phyloP scores from a whole-genome alignment of 2,329 filamentous ascomycete species.

The Zymoseptoria ardabiliae region DNA sequence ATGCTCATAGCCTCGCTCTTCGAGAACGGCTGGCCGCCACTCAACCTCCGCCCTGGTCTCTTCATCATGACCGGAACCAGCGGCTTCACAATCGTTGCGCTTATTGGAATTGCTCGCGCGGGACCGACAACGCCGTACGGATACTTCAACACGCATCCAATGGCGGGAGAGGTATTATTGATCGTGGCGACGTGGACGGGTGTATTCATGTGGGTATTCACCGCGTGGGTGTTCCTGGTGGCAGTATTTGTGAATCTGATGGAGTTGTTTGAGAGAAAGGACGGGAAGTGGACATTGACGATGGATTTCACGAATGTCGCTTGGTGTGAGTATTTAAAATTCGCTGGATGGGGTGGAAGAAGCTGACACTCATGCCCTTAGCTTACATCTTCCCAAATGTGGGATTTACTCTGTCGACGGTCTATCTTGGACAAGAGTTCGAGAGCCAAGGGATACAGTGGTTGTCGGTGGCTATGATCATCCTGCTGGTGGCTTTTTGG shows the following conservation, averaged over 20 bases:
- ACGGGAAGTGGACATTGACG: conserved; percentile 9
- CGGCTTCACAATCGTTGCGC: conserved; percentile 21
- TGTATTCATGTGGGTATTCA: conserved; percentile 44
- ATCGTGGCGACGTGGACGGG: conserved; percentile 24
- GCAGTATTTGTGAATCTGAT: conserved; percentile 13
- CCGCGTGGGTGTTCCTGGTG: conserved; percentile 38
- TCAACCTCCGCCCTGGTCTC: conserved; percentile 38
- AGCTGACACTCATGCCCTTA: conserved; percentile 36
- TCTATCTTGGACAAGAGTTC: conserved; percentile 47
- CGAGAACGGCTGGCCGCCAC: conserved; percentile 37
- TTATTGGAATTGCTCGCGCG: conserved; percentile 20
- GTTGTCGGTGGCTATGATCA: conserved; percentile 49
- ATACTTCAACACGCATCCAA: conserved; percentile 21
- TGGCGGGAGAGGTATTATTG: conserved; percentile 16
- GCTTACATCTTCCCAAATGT: conserved; percentile 60
- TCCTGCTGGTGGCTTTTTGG: conserved; percentile 51
- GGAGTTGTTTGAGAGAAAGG: conserved; percentile 6
- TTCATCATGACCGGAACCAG: conserved; percentile 45
- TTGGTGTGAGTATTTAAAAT: conserved; percentile 8
- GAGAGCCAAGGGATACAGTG: conserved; percentile 46
- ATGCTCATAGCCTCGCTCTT: conserved; percentile 36
- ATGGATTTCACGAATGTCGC: conserved; percentile 12
- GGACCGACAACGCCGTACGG: conserved; percentile 15
- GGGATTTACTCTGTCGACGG: conserved; percentile 54
- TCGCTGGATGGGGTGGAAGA: conserved; percentile 19